Percentiles rank a stretch among this genome's conserved stretches.
Evolutionary conservation across 2,329 filamentous ascomycete genomes (phyloP).

Genomic region (Trichoderma semiorbis): DNA sequence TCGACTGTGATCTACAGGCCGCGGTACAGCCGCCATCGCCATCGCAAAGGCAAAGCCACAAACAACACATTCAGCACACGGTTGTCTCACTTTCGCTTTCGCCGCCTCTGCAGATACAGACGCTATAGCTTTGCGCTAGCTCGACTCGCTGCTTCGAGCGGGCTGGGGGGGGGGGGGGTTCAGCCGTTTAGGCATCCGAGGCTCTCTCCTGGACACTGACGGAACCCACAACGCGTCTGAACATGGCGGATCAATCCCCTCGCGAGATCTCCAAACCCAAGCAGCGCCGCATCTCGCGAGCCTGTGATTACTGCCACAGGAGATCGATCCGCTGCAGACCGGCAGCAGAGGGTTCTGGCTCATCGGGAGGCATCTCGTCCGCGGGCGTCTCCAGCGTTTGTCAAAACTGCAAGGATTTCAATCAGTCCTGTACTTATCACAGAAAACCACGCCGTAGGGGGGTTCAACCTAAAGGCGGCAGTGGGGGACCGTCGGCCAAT

Average conservation of each 20-base stretch:
- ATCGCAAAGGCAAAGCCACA: neutral
- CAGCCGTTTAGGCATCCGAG: constrained; percentile 10
- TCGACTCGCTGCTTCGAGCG: neutral
- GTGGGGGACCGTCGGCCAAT: constrained; percentile 3
- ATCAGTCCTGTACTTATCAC: constrained; percentile 45
- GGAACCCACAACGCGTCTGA: neutral
- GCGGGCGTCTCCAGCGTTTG: too few species aligned
- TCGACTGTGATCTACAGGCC: neutral
- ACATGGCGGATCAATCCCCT: constrained; percentile 9
- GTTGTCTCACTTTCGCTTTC: neutral
- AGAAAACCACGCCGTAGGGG: constrained; percentile 40
- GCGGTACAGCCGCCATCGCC: neutral
- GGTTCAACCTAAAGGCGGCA: constrained; percentile 9
- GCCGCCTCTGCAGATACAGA: neutral
- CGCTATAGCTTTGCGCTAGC: constrained; percentile 11
- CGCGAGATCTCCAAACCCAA: constrained; percentile 16
- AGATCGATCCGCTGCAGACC: constrained; percentile 19
- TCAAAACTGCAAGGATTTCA: constrained; percentile 49
- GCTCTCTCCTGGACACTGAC: neutral
- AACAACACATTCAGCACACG: neutral
- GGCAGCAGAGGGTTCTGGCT: too few species aligned
- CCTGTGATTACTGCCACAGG: constrained; percentile 46
- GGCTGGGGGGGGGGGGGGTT: neutral
- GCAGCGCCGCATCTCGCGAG: constrained; percentile 22
- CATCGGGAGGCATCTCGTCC: too few species aligned